Evolutionary conservation across 140 eudicot genomes (phyloP).

Genomic region (Anethum foeniculum): DNA sequence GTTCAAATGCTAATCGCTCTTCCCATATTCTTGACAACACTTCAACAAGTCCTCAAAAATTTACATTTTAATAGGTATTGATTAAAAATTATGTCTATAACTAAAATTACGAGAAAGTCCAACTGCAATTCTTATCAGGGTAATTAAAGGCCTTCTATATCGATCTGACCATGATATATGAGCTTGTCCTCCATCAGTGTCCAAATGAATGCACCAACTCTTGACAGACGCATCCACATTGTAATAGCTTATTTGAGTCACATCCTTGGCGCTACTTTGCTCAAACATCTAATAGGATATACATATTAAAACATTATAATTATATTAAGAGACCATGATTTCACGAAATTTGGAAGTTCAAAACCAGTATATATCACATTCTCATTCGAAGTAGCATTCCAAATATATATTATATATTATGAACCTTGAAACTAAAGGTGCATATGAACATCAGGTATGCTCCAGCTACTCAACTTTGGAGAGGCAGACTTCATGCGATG

Average conservation of each 20-base stretch:
- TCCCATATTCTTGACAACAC: neutral
- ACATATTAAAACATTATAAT: neutral
- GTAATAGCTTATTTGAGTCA: neutral
- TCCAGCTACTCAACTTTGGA: conserved; percentile 92
- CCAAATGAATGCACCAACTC: neutral
- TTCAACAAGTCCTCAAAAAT: neutral
- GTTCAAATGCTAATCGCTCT: neutral
- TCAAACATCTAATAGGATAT: neutral
- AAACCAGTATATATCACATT: neutral
- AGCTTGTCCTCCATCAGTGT: neutral
- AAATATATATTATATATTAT: neutral
- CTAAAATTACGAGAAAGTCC: neutral
- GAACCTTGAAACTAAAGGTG: neutral
- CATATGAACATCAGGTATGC: conserved; percentile 54
- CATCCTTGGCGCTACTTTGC: neutral
- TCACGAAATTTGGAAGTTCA: neutral
- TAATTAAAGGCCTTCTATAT: neutral
- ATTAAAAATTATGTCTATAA: neutral
- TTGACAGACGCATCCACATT: neutral
- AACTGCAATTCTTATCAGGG: neutral
- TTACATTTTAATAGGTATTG: neutral
- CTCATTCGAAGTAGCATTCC: neutral
- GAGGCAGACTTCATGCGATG: conserved; percentile 98
- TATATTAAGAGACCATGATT: neutral
- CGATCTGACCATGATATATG: neutral